phyloP scores from a whole-genome alignment of 179 eudicot species.

The Nepenthes alata region DNA sequence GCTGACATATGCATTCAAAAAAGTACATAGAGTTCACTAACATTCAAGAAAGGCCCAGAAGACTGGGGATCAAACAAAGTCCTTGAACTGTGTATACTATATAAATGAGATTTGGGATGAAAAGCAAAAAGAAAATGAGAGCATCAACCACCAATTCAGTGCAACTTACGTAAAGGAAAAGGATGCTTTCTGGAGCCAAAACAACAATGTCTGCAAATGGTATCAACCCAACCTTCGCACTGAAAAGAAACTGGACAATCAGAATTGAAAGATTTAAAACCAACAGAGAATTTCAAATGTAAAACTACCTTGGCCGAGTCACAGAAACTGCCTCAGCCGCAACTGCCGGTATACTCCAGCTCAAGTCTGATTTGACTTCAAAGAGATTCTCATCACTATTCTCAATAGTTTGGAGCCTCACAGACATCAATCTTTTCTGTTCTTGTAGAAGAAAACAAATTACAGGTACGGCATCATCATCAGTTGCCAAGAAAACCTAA shows the following conservation, averaged over 20 bases:
- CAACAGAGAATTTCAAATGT: background rate
- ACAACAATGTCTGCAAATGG: conserved; percentile 62
- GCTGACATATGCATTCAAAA: too few relatives aligned
- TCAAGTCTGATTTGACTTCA: conserved; percentile 77
- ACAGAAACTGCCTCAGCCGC: conserved; percentile 87
- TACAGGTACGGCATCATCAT: conserved; percentile 63
- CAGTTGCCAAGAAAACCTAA: conserved; percentile 83
- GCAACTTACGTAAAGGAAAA: conserved; percentile 80
- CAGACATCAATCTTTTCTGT: conserved; percentile 56
- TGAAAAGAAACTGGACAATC: conserved; percentile 21
- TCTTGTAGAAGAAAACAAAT: conserved; percentile 89
- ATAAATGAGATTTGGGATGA: too few relatives aligned
- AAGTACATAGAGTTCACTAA: too few relatives aligned
- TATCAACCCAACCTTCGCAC: conserved; percentile 53
- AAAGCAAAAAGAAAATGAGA: background rate
- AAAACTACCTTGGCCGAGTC: conserved; percentile 63
- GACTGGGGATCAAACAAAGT: too few relatives aligned
- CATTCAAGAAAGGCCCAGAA: too few relatives aligned
- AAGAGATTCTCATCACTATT: conserved; percentile 41
- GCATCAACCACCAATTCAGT: background rate
- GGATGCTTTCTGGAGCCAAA: conserved; percentile 54
- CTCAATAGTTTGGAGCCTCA: conserved; percentile 68
- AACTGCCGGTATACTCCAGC: conserved; percentile 87
- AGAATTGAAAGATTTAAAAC: background rate
- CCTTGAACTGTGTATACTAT: too few relatives aligned